Evolutionary conservation across 2,329 filamentous ascomycete genomes (phyloP).

Genomic region (Alternaria ventricosa): DNA sequence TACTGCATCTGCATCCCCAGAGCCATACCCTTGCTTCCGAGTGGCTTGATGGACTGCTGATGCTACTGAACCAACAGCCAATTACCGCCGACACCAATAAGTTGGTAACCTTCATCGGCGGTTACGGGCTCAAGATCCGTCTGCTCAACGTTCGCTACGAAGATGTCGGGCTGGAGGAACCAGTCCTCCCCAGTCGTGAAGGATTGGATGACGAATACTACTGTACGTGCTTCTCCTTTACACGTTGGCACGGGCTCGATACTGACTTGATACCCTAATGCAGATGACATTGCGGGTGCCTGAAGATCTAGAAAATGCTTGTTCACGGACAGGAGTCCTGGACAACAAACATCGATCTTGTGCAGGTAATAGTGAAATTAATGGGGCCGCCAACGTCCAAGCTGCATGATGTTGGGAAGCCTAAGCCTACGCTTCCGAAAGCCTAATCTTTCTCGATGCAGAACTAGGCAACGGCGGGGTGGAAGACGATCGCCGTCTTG

Average conservation of each 20-base stretch:
- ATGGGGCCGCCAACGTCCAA: not conserved
- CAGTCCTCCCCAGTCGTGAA: constrained; percentile 79
- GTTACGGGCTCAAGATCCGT: constrained; percentile 91
- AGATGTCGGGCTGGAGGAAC: constrained; percentile 72
- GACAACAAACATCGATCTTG: constrained; percentile 5
- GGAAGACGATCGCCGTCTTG: not conserved
- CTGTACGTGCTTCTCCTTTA: constrained; percentile 64
- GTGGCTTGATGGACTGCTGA: constrained; percentile 93
- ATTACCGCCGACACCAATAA: constrained; percentile 98
- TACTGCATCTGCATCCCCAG: constrained; percentile 82
- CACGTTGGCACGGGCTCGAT: constrained; percentile 4
- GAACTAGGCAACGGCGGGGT: constrained; percentile 6
- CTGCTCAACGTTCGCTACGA: constrained; percentile 91
- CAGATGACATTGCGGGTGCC: constrained; percentile 15
- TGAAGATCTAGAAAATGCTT: not conserved
- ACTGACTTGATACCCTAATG: constrained; percentile 2
- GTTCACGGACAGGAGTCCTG: not conserved
- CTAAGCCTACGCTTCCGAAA: constrained; percentile 6
- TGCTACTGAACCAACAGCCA: constrained; percentile 92
- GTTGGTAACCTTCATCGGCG: constrained; percentile 81
- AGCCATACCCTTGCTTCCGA: constrained; percentile 87
- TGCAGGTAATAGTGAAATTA: not conserved
- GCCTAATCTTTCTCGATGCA: not conserved
- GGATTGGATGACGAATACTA: constrained; percentile 92
- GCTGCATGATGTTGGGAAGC: constrained; percentile 8